A percentile compares a stretch with the other conserved stretches of the same genome.
phyloP scores from a whole-genome alignment of 192 early-diverging fungal genomes.

The Coemansia guatemalensis region DNA sequence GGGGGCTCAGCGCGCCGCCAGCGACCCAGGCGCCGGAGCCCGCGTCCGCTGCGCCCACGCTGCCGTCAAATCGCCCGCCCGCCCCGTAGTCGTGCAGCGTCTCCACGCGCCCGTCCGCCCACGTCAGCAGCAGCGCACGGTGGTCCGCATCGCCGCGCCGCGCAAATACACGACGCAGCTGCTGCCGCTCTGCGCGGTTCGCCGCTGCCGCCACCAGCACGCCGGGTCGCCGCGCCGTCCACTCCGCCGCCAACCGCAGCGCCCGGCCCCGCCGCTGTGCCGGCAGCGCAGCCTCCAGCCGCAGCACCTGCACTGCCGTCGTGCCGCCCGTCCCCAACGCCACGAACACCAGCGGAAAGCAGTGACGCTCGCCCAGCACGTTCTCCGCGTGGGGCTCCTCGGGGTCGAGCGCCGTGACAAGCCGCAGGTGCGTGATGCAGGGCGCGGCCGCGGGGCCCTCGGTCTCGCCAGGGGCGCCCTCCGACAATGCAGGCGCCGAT shows the following conservation, averaged over 20 bases:
- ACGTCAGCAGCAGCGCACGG: constrained; percentile 52
- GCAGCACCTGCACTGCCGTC: constrained; percentile 48
- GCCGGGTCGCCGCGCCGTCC: constrained; percentile 41
- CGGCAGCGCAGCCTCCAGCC: constrained; percentile 44
- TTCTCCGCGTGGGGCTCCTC: constrained; percentile 47
- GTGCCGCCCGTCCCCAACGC: constrained; percentile 28
- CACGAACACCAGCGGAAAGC: constrained; percentile 50
- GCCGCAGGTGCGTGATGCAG: constrained; percentile 46
- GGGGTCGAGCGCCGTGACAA: constrained; percentile 51
- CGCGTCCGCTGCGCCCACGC: constrained; percentile 26
- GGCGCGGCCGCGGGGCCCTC: constrained; percentile 8
- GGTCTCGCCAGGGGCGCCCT: background rate
- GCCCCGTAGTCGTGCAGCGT: constrained; percentile 46
- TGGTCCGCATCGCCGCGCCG: constrained; percentile 50
- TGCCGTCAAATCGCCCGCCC: constrained; percentile 32
- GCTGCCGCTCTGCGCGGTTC: constrained; percentile 54
- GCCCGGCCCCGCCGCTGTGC: constrained; percentile 45
- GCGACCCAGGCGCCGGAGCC: constrained; percentile 32
- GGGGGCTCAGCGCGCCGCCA: constrained; percentile 49
- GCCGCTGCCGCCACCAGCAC: constrained; percentile 44
- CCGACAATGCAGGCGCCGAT: background rate
- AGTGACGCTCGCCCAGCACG: constrained; percentile 46
- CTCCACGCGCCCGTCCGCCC: constrained; percentile 50
- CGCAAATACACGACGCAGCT: constrained; percentile 54
- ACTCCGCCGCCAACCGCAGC: constrained; percentile 37